A percentile compares a stretch with the other conserved stretches of the same genome.
These are phyloP conservation scores for Trichophyton benhamiae DNA, from an alignment of 2,329 filamentous ascomycete species.

Conservation along the genomic window DNA sequence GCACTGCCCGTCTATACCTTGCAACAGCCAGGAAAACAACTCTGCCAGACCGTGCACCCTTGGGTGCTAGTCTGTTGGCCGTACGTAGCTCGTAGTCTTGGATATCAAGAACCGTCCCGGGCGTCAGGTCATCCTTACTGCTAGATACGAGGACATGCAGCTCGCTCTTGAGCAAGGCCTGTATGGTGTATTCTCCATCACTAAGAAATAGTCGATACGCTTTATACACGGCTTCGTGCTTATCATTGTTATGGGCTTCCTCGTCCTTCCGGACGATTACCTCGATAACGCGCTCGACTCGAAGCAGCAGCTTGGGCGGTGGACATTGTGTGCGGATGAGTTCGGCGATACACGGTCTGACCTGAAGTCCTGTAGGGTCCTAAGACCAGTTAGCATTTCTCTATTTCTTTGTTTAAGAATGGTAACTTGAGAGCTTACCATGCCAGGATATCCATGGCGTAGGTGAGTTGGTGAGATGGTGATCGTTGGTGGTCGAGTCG, in stretches of 20 bases:
- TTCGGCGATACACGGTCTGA: slow-evolving; percentile 20
- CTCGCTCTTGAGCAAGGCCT: slow-evolving; percentile 17
- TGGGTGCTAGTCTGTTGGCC: slow-evolving; percentile 4
- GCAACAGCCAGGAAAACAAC: slow-evolving; percentile 19
- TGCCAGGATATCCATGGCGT: background rate
- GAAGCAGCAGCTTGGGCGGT: slow-evolving; percentile 17
- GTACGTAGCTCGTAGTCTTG: slow-evolving; percentile 16
- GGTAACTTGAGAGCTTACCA: background rate
- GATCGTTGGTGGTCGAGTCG: no score
- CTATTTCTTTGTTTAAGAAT: background rate
- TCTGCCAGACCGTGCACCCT: background rate
- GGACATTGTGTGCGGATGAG: slow-evolving; percentile 20
- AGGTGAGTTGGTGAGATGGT: no score
- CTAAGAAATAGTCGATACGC: slow-evolving; percentile 16
- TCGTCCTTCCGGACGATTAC: slow-evolving; percentile 4
- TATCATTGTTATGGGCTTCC: background rate
- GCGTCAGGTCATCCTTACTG: slow-evolving; percentile 7
- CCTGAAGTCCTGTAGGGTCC: background rate
- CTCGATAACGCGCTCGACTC: slow-evolving; percentile 19
- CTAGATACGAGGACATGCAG: slow-evolving; percentile 12
- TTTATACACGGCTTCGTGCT: background rate
- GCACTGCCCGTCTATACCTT: slow-evolving; percentile 13
- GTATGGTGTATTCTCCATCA: slow-evolving; percentile 21
- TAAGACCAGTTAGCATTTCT: background rate
- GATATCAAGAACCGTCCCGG: slow-evolving; percentile 16